phyloP scores from a whole-genome alignment of 139 green algal species.

The Microglena sp. region DNA sequence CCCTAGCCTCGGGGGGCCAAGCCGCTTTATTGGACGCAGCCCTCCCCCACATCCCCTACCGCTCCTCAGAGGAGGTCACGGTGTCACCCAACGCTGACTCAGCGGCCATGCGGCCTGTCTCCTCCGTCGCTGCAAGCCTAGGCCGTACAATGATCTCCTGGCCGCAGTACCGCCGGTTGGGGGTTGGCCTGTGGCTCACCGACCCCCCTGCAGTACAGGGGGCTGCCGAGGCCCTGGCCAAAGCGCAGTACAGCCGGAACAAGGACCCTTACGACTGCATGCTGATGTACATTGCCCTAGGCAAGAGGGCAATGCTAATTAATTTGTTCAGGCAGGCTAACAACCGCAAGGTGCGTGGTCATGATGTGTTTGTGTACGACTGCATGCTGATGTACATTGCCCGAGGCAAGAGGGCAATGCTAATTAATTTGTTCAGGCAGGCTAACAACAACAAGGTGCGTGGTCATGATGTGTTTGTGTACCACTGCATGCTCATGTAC shows the following conservation, averaged over 20 bases:
- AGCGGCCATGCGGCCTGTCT: background rate
- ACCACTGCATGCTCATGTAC: constrained; percentile 77
- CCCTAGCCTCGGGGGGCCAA: constrained; percentile 17
- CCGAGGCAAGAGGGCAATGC: constrained; percentile 50
- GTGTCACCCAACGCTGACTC: constrained; percentile 8
- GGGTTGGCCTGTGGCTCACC: constrained; percentile 76
- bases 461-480: too few relatives aligned
- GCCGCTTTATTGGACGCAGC: constrained; percentile 28
- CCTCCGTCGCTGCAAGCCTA: too few relatives aligned
- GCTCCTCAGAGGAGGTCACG: constrained; percentile 8
- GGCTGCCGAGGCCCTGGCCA: constrained; percentile 58
- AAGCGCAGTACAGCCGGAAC: constrained; percentile 46
- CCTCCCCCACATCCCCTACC: constrained; percentile 29
- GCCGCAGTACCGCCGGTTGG: constrained; percentile 42
- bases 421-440: constrained; percentile 63
- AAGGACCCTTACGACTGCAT: constrained; percentile 69
- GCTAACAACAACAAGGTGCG: too few relatives aligned
- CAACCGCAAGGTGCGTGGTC: too few relatives aligned
- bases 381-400: constrained; percentile 73
- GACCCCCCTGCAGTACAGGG: constrained; percentile 17
- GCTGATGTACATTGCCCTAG: constrained; percentile 73
- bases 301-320: constrained; percentile 51
- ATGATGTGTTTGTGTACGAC: too few relatives aligned
- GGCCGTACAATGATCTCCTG: constrained; percentile 42
- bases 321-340: constrained; percentile 53